Base-by-base conservation (phyloP, 2,329 filamentous ascomycete species). In the Trichoderma aggressivum region DNA sequence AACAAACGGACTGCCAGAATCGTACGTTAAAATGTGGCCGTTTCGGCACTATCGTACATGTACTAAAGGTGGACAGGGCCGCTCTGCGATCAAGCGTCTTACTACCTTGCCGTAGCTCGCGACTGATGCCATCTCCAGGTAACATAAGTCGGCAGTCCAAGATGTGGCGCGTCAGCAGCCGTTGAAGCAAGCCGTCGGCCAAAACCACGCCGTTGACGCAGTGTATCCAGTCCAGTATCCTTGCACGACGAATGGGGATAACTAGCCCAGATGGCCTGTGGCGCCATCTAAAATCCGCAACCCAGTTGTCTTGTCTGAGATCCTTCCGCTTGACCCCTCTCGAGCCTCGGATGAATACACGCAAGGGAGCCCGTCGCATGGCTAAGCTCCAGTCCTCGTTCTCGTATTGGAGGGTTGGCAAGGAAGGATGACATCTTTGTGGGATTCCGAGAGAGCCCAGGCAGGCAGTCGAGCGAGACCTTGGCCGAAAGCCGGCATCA, bases 311-410 rank as follows among this genome's bases (percentile, higher is more conserved):
- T 60, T 69, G 56, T 50, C n/a, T n/a, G 16, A 24, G 66, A 69
- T 69, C 66, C 66, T 69, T 69, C 56, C 43, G 21, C 39, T 21
- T 21, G 26, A 53, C 66, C 66, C 66, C 66, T 69, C 66, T 69
- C 66, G 47, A 69, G 66, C 56, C 30, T 53, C 64, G 64, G 64
- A 24, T 30, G 34, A 47, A 67, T 43, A n/a, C 39, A 28, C 16
- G 43, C 16, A 59, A 28, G 24, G 36, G 30, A 43, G 26, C 56
- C 30, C 43, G 14, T 21, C 32, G n/a, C 34, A 18, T 32, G n/a
- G 56, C 56, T 21, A 59, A 34, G 56, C 30, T 21, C n/a, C n/a
- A n/a, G n/a, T n/a, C 50, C 39, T 47, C 36, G 36, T 28, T 36
- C 59, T 50, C 39, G 61, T 50, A 50, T 32, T 64, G 18, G 47